Evolutionary conservation across 1,139 yeast genomes (phyloP).

Genomic region (Pichia sp.): DNA sequence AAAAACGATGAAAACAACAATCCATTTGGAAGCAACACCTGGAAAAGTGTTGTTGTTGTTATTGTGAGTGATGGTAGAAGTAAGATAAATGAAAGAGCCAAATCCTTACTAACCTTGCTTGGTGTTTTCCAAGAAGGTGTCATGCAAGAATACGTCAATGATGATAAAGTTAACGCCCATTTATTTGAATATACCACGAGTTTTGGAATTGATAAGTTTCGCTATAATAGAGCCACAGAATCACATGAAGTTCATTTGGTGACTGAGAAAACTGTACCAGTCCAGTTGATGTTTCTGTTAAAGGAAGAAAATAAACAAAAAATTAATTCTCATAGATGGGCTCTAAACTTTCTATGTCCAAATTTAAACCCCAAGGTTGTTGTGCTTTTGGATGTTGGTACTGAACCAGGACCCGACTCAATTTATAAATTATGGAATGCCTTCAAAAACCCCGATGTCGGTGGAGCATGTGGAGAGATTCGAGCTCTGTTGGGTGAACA

Average conservation of each 20-base stretch:
- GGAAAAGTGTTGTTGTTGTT: constrained; percentile 72
- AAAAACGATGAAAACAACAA: constrained; percentile 44
- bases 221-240: constrained; percentile 36
- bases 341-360: constrained; percentile 72
- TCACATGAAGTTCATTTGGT: constrained; percentile 36
- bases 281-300: constrained; percentile 66
- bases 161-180: constrained; percentile 61
- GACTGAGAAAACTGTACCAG: constrained; percentile 55
- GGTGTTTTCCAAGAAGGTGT: constrained; percentile 79
- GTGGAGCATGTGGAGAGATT: constrained; percentile 87
- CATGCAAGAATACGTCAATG: constrained; percentile 71
- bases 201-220: constrained; percentile 46
- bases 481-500: constrained; percentile 52
- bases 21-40: constrained; percentile 71
- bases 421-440: constrained; percentile 71
- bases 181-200: constrained; percentile 74
- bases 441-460: constrained; percentile 65
- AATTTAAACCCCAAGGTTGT: constrained; percentile 63
- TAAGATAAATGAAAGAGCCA: constrained; percentile 58
- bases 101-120: constrained; percentile 56
- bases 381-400: constrained; percentile 72
- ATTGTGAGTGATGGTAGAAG: constrained; percentile 70
- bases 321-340: constrained; percentile 82
- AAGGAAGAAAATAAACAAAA: constrained; percentile 72
- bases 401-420: constrained; percentile 66